These are phyloP conservation scores for Larix kaempferi DNA, from an alignment of 75 land plant genomes.

Conservation along the genomic window DNA sequence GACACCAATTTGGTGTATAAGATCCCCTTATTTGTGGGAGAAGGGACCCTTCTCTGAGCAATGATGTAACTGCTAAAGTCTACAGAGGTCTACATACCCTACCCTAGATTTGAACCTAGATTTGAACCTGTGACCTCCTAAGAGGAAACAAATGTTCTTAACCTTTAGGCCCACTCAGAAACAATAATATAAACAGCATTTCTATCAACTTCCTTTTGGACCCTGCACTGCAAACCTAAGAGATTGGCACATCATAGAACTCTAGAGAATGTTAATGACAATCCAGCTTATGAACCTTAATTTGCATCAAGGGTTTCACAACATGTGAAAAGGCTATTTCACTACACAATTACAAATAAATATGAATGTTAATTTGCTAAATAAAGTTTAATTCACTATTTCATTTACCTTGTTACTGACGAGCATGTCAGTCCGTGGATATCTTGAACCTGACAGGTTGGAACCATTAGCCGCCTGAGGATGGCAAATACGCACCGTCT, in stretches of 20 bases:
- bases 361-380: too few relatives aligned
- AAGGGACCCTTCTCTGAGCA: too few relatives aligned
- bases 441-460: conserved; percentile 55
- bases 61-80: too few relatives aligned
- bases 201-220: background rate
- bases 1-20: too few relatives aligned
- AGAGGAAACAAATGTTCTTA: too few relatives aligned
- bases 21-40: too few relatives aligned
- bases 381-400: too few relatives aligned
- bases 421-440: conserved; percentile 59
- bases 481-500: conserved; percentile 87
- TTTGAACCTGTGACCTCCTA: too few relatives aligned
- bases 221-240: background rate
- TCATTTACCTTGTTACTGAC: conserved; percentile 74
- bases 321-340: background rate
- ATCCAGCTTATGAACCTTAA: background rate
- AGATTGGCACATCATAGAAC: background rate
- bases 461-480: conserved; percentile 76
- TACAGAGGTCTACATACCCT: too few relatives aligned
- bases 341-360: background rate
- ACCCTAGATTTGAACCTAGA: too few relatives aligned
- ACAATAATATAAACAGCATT: background rate
- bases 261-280: background rate
- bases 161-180: too few relatives aligned
- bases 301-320: background rate